Conservation (phyloP, 306 rosid species). For the Citrullus mucosospermus region DNA sequence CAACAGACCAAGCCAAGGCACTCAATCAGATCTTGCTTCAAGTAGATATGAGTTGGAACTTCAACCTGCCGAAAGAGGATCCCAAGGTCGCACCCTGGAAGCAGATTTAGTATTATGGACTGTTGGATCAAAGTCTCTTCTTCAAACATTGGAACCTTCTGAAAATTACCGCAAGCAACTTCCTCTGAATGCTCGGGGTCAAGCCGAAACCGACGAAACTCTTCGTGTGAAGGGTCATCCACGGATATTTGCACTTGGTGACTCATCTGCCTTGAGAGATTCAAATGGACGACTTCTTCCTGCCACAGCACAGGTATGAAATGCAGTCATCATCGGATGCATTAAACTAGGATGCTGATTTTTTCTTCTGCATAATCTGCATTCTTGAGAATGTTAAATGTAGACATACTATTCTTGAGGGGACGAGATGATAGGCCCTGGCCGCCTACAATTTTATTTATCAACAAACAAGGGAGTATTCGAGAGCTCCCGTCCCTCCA, state of each 20-base stretch:
- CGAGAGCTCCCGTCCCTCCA: too few species aligned
- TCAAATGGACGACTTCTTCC: constrained; percentile 83
- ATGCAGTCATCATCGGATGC: neutral
- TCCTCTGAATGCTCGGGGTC: constrained; percentile 85
- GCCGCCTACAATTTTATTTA: too few species aligned
- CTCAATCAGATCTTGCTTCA: constrained; percentile 21
- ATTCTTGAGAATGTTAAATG: neutral
- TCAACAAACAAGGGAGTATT: too few species aligned
- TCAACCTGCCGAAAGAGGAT: constrained; percentile 69
- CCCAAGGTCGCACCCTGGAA: constrained; percentile 43
- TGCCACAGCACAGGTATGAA: constrained; percentile 78
- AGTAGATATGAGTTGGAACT: constrained; percentile 67
- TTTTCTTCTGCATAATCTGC: neutral
- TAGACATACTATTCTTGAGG: neutral
- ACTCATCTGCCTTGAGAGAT: constrained; percentile 75
- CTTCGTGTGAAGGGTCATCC: constrained; percentile 99
- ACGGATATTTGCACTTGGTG: constrained; percentile 94
- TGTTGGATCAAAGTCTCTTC: constrained; percentile 80
- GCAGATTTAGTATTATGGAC: constrained; percentile 91
- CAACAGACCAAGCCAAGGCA: constrained; percentile 11
- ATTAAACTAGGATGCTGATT: neutral
- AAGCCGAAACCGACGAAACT: constrained; percentile 89
- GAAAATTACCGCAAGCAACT: constrained; percentile 40
- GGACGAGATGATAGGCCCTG: neutral
- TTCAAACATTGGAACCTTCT: constrained; percentile 47